Evolutionary conservation across 331 rosid species (phyloP), one percentile per base, ranked within the genome.

Genomic region (Telfairia occidentalis): DNA sequence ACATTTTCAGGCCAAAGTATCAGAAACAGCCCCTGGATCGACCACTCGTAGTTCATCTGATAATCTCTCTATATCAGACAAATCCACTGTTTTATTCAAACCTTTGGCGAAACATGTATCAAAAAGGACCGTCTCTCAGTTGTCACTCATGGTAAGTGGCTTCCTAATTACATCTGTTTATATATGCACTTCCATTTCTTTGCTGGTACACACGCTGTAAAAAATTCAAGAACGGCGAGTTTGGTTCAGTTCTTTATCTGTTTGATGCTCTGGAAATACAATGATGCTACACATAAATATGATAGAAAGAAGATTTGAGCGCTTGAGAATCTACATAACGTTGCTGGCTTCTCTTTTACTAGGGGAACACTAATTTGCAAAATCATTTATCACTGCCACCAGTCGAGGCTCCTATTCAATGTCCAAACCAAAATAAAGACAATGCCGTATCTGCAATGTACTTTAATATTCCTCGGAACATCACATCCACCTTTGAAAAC

Each of bases 81-180:
- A 83, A 24, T 83, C 87, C 57, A 78, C 83, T 30, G 88, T 86
- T 54, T 43, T 95, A 42, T 87, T 90, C 87, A 95, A 92, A 80
- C 99, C 99, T 67, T 81, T 84, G 82, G 96, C 99, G 3, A 95
- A 90, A 77, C 78, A 84, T 63, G 99, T 89, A 45, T 95, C 99
- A 12, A 87, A 84, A 78, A 80, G 93, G 32, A 89, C 99, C 6
- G 88, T 87, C 75, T 90, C 97, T 81, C 92, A 84, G 54, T 79
- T 95, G 89, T 92, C 96, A 80, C 85, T 81, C 66, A 87, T 95
- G 91, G 98, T 91, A 7, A 80, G 97, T 83, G 19, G n/a, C 40
- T 50, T 30, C 13, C 53, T 32, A 15, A 7, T 48, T 40, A 34
- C 34, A 42, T 21, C n/a, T 66, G n/a, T 38, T 19, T 66, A 23